phyloP scores from a whole-genome alignment of 345 rosid genomes.

The Citrus mangshanensis region DNA sequence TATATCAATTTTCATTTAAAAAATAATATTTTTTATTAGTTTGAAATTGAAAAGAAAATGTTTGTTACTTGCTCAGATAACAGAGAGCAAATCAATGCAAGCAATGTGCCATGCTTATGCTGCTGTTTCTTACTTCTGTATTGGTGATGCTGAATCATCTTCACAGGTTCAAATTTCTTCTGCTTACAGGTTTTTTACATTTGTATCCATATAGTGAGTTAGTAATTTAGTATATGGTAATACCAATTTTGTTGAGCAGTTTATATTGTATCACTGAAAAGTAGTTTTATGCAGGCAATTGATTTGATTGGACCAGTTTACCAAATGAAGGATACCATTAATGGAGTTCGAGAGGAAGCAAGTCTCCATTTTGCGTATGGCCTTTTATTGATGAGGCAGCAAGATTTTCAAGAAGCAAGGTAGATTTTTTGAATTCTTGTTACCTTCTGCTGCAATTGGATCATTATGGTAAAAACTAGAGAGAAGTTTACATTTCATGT shows the following conservation, averaged over 20 bases:
- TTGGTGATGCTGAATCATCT: slow-evolving; percentile 94
- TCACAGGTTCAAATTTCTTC: slow-evolving; percentile 54
- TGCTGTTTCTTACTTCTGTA: slow-evolving; percentile 84
- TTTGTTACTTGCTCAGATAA: slow-evolving; percentile 48
- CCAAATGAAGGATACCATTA: slow-evolving; percentile 71
- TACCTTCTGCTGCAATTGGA: not conserved
- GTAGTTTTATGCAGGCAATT: slow-evolving; percentile 58
- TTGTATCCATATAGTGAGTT: slow-evolving; percentile 6
- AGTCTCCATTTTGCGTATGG: slow-evolving; percentile 92
- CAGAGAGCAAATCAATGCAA: slow-evolving; percentile 88
- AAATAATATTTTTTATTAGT: not conserved
- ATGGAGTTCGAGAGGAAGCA: slow-evolving; percentile 91
- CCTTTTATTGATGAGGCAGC: slow-evolving; percentile 91
- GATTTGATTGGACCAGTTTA: slow-evolving; percentile 87
- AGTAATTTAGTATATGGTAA: not conserved
- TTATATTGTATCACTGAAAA: not conserved
- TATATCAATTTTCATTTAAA: slow-evolving; percentile 1
- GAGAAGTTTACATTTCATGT: not conserved
- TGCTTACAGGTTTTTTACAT: not conserved
- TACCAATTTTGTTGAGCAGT: not conserved
- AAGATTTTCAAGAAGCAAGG: slow-evolving; percentile 91
- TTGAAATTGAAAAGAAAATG: slow-evolving; percentile 1
- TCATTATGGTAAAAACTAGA: not conserved
- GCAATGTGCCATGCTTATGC: slow-evolving; percentile 92
- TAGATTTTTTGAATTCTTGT: slow-evolving; percentile 22